Conservation (phyloP, 2,329 filamentous ascomycete species). For the Penicillium sclerotiorum region DNA sequence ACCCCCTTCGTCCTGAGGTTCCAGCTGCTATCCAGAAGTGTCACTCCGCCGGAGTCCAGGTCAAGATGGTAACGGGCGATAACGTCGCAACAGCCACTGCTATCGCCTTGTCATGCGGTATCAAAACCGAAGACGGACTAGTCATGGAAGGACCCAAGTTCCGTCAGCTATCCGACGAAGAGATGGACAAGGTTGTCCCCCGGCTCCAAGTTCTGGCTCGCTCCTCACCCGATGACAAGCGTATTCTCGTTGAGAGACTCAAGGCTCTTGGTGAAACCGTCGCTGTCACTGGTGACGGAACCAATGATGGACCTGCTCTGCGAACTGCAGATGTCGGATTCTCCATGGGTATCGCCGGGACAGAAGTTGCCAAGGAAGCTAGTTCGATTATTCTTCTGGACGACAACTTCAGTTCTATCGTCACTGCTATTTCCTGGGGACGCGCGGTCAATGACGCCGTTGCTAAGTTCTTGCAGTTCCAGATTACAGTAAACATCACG, state of each 20-base stretch:
- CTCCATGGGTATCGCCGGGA: slow-evolving; percentile 69
- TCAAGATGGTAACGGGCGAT: slow-evolving; percentile 74
- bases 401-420: slow-evolving; percentile 67
- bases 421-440: slow-evolving; percentile 70
- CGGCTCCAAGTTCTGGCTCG: slow-evolving; percentile 65
- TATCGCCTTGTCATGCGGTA: slow-evolving; percentile 74
- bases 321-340: slow-evolving; percentile 69
- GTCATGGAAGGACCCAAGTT: slow-evolving; percentile 72
- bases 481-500: slow-evolving; percentile 84
- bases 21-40: slow-evolving; percentile 68
- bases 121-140: slow-evolving; percentile 60
- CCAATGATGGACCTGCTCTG: slow-evolving; percentile 67
- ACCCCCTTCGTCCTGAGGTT: slow-evolving; percentile 70
- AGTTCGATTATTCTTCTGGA: slow-evolving; percentile 70
- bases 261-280: slow-evolving; percentile 66
- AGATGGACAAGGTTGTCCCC: slow-evolving; percentile 62
- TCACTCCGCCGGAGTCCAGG: slow-evolving; percentile 68
- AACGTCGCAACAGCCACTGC: slow-evolving; percentile 72
- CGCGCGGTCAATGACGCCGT: slow-evolving; percentile 69
- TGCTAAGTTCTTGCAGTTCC: slow-evolving; percentile 66
- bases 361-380: slow-evolving; percentile 69
- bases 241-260: slow-evolving; percentile 63
- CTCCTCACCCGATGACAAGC: slow-evolving; percentile 68
- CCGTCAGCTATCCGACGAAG: slow-evolving; percentile 60
- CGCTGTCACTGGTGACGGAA: slow-evolving; percentile 66